These are phyloP conservation scores for Capronia americana DNA, from an alignment of 2,329 filamentous ascomycete genomes.

Conservation along the genomic window DNA sequence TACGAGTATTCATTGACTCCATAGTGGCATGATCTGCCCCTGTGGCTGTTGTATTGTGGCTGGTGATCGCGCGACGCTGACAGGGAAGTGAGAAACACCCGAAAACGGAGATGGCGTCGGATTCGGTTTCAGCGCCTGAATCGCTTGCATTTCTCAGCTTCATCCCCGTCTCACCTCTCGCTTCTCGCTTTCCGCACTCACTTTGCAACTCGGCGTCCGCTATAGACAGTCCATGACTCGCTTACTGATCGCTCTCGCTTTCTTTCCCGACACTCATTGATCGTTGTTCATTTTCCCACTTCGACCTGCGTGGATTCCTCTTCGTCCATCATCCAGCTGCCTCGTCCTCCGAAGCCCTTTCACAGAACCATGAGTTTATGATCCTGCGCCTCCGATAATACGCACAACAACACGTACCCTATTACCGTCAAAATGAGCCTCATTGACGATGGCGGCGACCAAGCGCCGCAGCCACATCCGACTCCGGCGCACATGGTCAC, in stretches of 20 bases:
- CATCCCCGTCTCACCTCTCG: slow-evolving; percentile 19
- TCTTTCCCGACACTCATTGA: slow-evolving; percentile 17
- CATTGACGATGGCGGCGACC: slow-evolving; percentile 6
- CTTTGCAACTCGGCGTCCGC: slow-evolving; percentile 16
- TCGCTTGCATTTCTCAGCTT: slow-evolving; percentile 20
- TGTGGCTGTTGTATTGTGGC: background rate
- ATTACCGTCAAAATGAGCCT: slow-evolving; percentile 16
- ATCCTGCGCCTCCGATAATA: background rate
- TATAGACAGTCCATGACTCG: background rate
- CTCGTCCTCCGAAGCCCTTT: background rate
- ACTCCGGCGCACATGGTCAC: slow-evolving; percentile 74
- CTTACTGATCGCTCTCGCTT: slow-evolving; percentile 1
- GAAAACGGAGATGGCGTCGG: slow-evolving; percentile 10
- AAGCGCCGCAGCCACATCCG: background rate
- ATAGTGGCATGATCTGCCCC: background rate
- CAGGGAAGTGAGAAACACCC: background rate
- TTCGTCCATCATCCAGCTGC: background rate
- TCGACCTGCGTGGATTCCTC: background rate
- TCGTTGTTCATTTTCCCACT: background rate
- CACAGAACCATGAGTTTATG: slow-evolving; percentile 11
- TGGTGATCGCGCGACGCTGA: slow-evolving; percentile 13
- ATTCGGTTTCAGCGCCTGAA: slow-evolving; percentile 18
- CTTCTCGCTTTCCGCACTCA: background rate
- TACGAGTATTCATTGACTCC: too few relatives aligned
- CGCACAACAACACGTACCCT: background rate